Evolutionary conservation across 345 rosid species (phyloP).

Genomic region (Dipteronia dyeriana): DNA sequence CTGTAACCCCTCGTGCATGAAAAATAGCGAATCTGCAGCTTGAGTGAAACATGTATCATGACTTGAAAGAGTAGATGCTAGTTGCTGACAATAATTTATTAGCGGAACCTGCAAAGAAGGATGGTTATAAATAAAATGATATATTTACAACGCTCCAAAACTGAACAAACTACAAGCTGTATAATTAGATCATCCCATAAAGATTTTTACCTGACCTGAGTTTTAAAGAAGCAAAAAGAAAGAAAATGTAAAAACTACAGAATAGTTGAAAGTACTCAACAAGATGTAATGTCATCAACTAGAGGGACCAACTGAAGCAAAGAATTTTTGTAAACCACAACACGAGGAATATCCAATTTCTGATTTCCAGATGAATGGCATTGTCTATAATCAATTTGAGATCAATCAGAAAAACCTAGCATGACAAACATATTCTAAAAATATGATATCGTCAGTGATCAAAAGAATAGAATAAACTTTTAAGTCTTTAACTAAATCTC

Average conservation of each 20-base stretch:
- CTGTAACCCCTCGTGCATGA: slow-evolving; percentile 96
- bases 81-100: slow-evolving; percentile 84
- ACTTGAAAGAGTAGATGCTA: slow-evolving; percentile 78
- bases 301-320: neutral
- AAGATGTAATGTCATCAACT: too few species aligned
- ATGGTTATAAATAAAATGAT: neutral
- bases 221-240: neutral
- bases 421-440: neutral
- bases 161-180: neutral
- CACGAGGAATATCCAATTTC: neutral
- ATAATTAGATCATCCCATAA: neutral
- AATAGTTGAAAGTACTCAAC: neutral
- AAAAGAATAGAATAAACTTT: neutral
- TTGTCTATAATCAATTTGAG: neutral
- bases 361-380: neutral
- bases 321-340: neutral
- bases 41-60: slow-evolving; percentile 91
- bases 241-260: neutral
- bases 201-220: neutral
- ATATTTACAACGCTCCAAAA: neutral
- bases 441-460: neutral
- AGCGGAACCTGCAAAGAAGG: slow-evolving; percentile 75
- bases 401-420: slow-evolving; percentile 4
- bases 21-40: slow-evolving; percentile 91
- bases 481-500: neutral